A percentile compares a stretch with the other conserved stretches of the same genome.
phyloP scores from a whole-genome alignment of 192 early-diverging fungal genomes.

The Geranomyces variabilis region DNA sequence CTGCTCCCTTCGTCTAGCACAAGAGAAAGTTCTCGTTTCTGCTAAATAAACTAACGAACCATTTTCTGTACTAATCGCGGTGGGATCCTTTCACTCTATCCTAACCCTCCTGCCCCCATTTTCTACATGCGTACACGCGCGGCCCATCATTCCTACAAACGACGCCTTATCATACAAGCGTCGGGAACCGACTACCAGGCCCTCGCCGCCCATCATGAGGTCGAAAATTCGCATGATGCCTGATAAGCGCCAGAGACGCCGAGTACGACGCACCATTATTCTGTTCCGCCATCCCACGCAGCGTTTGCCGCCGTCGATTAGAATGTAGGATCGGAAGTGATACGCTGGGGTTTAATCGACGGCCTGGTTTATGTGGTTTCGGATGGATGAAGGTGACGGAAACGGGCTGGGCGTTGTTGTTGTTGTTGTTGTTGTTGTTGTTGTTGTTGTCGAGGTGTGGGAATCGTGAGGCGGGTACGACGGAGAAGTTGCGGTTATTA shows the following conservation, averaged over 20 bases:
- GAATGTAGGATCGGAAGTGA: background rate
- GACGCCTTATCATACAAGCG: background rate
- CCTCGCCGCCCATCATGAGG: background rate
- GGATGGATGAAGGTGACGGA: conserved; percentile 14
- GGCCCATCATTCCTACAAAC: too few relatives aligned
- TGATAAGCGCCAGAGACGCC: background rate
- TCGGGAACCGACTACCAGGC: background rate
- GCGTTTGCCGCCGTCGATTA: background rate
- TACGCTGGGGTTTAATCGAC: background rate
- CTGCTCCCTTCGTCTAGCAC: too few relatives aligned
- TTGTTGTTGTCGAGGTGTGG: background rate
- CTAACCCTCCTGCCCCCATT: too few relatives aligned
- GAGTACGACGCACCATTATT: background rate
- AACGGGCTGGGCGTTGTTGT: background rate
- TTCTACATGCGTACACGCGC: too few relatives aligned
- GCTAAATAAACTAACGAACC: too few relatives aligned
- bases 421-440: too few relatives aligned
- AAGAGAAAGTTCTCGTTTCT: too few relatives aligned
- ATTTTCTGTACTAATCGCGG: too few relatives aligned
- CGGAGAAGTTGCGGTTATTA: background rate
- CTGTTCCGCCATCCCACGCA: background rate
- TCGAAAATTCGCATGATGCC: background rate
- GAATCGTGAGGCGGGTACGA: background rate
- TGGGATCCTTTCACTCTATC: too few relatives aligned
- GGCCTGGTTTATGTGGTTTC: conserved; percentile 6